Conservation (phyloP, 73 alveolate species). For the Paramecium biaurelia region DNA sequence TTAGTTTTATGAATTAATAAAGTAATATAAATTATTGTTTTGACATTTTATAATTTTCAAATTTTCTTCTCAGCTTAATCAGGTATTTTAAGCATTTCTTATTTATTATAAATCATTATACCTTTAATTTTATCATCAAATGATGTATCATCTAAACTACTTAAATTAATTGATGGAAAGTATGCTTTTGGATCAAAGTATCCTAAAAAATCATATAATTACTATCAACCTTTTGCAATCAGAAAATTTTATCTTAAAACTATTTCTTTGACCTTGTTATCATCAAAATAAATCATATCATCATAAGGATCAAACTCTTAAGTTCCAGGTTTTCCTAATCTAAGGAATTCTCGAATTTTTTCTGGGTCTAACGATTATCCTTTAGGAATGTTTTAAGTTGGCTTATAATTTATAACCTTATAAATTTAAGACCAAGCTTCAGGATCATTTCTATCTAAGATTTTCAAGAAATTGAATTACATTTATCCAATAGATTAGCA, state of each 20-base stretch:
- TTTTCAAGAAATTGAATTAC: background rate
- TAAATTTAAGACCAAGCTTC: conserved; percentile 59
- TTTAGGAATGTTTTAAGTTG: conserved; percentile 55
- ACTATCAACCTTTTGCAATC: conserved; percentile 51
- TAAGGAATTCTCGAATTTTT: conserved; percentile 51
- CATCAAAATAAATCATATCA: conserved; percentile 61
- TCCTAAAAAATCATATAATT: background rate
- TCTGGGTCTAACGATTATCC: conserved; percentile 56
- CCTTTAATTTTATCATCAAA: conserved; percentile 39
- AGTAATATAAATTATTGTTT: background rate
- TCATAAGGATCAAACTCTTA: conserved; percentile 65
- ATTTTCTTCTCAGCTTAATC: background rate
- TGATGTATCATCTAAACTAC: conserved; percentile 39
- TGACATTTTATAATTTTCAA: background rate
- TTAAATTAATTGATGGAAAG: conserved; percentile 30
- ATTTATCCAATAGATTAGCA: conserved; percentile 29
- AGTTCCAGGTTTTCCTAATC: conserved; percentile 61
- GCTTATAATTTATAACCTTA: conserved; percentile 61
- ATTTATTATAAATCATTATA: background rate
- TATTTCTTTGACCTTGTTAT: conserved; percentile 60
- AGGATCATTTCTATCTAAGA: conserved; percentile 64
- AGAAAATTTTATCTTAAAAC: conserved; percentile 58
- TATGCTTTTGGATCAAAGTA: conserved; percentile 31
- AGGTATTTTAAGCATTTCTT: conserved; percentile 42
- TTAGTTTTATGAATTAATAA: background rate